Evolutionary conservation across 306 rosid genomes (phyloP).

Genomic region (Hippophae rhamnoides): DNA sequence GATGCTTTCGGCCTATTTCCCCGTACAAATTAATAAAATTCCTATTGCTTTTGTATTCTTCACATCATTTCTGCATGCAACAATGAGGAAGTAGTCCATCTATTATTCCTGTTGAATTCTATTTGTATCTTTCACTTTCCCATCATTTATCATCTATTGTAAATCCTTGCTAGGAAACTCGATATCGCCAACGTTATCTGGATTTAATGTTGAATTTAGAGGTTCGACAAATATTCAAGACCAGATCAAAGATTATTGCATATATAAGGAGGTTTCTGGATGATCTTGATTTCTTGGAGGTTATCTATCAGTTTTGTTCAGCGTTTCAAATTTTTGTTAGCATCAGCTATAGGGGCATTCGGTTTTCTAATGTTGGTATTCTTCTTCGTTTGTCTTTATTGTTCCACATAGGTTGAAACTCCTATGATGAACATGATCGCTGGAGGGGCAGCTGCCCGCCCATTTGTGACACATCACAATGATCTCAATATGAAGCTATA

Average conservation of each 20-base stretch:
- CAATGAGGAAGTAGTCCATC: neutral
- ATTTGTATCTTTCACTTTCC: neutral
- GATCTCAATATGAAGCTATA: slow-evolving; percentile 42
- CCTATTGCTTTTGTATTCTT: too few relatives aligned
- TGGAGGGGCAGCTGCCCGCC: slow-evolving; percentile 61
- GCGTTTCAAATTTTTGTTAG: slow-evolving; percentile 6
- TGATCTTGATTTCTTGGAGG: slow-evolving; percentile 51
- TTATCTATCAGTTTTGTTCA: neutral
- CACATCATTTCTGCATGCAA: too few relatives aligned
- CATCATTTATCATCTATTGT: neutral
- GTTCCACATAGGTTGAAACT: slow-evolving; percentile 44
- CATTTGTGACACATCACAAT: slow-evolving; percentile 52
- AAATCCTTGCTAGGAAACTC: slow-evolving; percentile 34
- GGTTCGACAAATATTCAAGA: slow-evolving; percentile 49
- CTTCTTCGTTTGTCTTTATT: neutral
- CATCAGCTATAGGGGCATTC: neutral
- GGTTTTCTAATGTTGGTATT: too few relatives aligned
- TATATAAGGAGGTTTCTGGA: slow-evolving; percentile 40
- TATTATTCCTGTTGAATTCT: neutral
- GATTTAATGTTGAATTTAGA: slow-evolving; percentile 53
- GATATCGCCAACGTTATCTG: slow-evolving; percentile 45
- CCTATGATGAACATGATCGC: slow-evolving; percentile 59
- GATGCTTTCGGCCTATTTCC: too few relatives aligned
- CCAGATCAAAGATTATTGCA: slow-evolving; percentile 32
- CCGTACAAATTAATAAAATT: too few relatives aligned